phyloP scores from a whole-genome alignment of 164 flowering plant species.

The Magnolia changhungtana region DNA sequence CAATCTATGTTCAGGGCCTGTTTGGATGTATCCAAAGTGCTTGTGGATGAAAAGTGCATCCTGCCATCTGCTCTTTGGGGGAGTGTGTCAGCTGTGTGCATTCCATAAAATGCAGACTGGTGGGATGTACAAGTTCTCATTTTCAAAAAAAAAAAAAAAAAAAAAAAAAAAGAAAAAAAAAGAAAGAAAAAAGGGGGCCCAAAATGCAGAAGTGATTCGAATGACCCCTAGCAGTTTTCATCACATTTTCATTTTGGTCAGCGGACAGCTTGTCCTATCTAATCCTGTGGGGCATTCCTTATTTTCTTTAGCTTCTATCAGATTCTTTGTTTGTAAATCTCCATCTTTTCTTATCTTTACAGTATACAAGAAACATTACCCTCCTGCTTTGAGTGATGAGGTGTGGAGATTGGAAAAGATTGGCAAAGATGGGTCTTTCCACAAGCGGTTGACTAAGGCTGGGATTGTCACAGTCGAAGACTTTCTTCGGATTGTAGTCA shows the following conservation, averaged over 20 bases:
- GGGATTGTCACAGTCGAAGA: slow-evolving; percentile 76
- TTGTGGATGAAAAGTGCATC: neutral
- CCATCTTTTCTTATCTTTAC: slow-evolving; percentile 13
- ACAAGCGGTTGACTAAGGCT: slow-evolving; percentile 73
- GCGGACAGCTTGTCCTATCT: neutral
- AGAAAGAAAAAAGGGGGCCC: neutral
- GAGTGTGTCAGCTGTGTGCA: neutral
- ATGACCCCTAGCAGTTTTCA: neutral
- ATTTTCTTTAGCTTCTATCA: neutral
- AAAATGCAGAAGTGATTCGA: neutral
- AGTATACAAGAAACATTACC: slow-evolving; percentile 95
- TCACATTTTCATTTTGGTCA: neutral
- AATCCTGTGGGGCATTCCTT: neutral
- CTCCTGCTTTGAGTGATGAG: slow-evolving; percentile 79
- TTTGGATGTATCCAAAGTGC: neutral
- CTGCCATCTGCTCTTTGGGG: neutral
- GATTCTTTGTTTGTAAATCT: neutral
- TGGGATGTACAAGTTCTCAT: neutral
- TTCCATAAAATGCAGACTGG: too few species aligned
- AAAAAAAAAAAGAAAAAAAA: too few species aligned
- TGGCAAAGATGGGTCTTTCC: slow-evolving; percentile 91
- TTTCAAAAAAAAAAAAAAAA: neutral
- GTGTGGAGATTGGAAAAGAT: slow-evolving; percentile 97
- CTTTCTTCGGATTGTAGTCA: slow-evolving; percentile 69
- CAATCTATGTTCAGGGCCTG: neutral